These are phyloP conservation scores for Fistulifera solaris DNA, from an alignment of 108 stramenopile genomes.

Conservation along the genomic window DNA sequence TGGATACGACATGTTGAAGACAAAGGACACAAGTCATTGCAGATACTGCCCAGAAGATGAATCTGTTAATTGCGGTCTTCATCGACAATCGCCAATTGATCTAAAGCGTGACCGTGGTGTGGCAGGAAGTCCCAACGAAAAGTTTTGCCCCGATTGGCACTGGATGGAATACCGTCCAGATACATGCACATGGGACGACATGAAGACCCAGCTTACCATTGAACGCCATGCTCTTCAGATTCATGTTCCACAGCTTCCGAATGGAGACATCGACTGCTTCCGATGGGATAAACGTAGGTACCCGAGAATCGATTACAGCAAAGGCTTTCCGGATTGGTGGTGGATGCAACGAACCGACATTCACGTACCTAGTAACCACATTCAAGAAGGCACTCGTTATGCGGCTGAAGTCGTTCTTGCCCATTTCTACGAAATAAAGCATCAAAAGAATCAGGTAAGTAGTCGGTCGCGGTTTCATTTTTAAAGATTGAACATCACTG, in stretches of 20 bases:
- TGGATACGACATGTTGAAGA: too few species aligned
- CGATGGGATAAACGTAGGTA: conserved; percentile 14
- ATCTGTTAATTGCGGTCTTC: conserved; percentile 19
- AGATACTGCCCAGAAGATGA: conserved; percentile 23
- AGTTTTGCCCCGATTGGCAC: conserved; percentile 20
- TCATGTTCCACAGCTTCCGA: conserved; percentile 17
- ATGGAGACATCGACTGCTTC: conserved; percentile 16
- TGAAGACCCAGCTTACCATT: conserved; percentile 28
- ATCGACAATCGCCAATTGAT: conserved; percentile 32
- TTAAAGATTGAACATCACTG: not conserved
- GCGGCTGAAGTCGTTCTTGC: conserved; percentile 35
- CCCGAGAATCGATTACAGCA: conserved; percentile 31
- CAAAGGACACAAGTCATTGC: conserved; percentile 16
- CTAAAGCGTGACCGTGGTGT: conserved; percentile 15
- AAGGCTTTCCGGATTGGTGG: conserved; percentile 44
- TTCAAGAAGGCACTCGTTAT: conserved; percentile 37
- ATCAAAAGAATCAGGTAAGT: conserved; percentile 8
- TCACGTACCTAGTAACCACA: conserved; percentile 33
- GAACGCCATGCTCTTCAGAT: conserved; percentile 32
- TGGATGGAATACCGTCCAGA: conserved; percentile 42
- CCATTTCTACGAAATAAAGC: conserved; percentile 24
- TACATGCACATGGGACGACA: conserved; percentile 20
- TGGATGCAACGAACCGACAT: conserved; percentile 33
- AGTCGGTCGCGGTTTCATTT: not conserved
- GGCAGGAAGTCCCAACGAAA: conserved; percentile 4